These are phyloP conservation scores for Neoarthrinium moseri DNA, from an alignment of 2,329 filamentous ascomycete species.

Conservation along the genomic window DNA sequence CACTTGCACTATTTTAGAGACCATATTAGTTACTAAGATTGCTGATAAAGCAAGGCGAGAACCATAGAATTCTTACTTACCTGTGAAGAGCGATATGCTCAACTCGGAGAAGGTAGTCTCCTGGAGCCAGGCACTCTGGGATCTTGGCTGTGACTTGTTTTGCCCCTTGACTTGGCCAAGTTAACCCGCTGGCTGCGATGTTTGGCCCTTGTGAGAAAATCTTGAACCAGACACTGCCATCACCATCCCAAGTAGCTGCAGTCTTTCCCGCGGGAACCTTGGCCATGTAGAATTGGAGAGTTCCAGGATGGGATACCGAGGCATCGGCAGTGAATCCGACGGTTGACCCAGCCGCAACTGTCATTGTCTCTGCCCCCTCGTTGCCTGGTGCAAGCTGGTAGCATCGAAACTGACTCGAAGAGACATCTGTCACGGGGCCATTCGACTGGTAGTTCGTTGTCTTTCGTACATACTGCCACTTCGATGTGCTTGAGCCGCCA, in stretches of 20 bases:
- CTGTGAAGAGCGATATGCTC: conserved; percentile 47
- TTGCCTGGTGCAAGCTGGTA: conserved; percentile 23
- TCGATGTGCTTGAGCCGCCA: background rate
- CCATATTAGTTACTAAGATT: background rate
- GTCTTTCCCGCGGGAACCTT: conserved; percentile 36
- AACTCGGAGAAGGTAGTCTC: conserved; percentile 47
- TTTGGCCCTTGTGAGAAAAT: conserved; percentile 40
- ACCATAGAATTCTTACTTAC: too few species aligned
- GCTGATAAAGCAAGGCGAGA: too few species aligned
- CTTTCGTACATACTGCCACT: conserved; percentile 19
- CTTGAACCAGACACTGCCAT: conserved; percentile 40
- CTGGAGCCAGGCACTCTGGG: conserved; percentile 42
- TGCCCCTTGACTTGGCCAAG: conserved; percentile 39
- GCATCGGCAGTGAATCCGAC: conserved; percentile 43
- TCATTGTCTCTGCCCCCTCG: conserved; percentile 38
- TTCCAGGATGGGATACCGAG: conserved; percentile 40
- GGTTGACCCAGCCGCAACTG: conserved; percentile 41
- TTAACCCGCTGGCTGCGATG: conserved; percentile 32
- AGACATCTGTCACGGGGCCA: conserved; percentile 29
- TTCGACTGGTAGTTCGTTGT: conserved; percentile 35
- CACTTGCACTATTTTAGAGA: conserved; percentile 29
- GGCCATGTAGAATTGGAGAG: conserved; percentile 38
- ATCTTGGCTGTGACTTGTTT: conserved; percentile 37
- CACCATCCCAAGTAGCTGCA: conserved; percentile 35
- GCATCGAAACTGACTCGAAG: conserved; percentile 30